Percentiles rank a stretch among this genome's conserved stretches.
These are phyloP conservation scores for Pyrrhoderma noxium DNA, from an alignment of 1,284 basidiomycete genomes.

Conservation along the genomic window DNA sequence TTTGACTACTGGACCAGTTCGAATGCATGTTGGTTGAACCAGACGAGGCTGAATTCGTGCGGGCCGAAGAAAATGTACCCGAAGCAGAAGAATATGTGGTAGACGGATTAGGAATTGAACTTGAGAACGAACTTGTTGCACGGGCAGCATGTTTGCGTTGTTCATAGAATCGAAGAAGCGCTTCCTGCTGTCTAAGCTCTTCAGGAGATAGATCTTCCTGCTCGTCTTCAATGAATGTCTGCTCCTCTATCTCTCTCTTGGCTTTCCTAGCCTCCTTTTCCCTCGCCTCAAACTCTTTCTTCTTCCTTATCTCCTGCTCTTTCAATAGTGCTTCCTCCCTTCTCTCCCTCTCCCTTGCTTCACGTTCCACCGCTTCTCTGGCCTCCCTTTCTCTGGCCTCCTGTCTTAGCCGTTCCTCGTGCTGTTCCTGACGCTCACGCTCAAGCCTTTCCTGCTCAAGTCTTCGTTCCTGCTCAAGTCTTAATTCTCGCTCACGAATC, in stretches of 20 bases:
- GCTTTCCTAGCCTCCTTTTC: constrained; percentile 3
- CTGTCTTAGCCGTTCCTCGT: constrained; percentile 1
- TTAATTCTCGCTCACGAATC: not conserved
- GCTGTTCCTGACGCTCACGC: not conserved
- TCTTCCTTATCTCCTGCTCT: not conserved
- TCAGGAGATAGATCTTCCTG: not conserved
- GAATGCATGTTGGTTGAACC: constrained; percentile 8
- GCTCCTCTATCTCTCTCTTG: not conserved
- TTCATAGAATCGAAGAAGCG: constrained; percentile 21
- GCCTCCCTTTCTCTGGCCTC: constrained; percentile 1
- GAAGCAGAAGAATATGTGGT: constrained; percentile 11
- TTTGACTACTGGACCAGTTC: constrained; percentile 11
- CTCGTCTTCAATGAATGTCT: not conserved
- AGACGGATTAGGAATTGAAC: constrained; percentile 13
- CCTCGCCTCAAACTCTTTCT: not conserved
- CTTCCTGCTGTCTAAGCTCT: constrained; percentile 21
- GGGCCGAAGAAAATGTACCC: constrained; percentile 4
- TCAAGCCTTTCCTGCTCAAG: constrained; percentile 9
- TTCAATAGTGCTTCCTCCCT: constrained; percentile 3
- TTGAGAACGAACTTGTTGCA: constrained; percentile 21
- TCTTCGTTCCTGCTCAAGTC: not conserved
- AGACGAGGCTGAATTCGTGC: constrained; percentile 3
- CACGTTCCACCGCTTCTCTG: not conserved
- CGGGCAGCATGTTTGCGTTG: constrained; percentile 23
- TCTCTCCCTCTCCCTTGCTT: not conserved